Percentiles rank a stretch among this genome's conserved stretches.
Conservation (phyloP, 1,139 yeast genomes). For the Kluyveromyces sp. region DNA sequence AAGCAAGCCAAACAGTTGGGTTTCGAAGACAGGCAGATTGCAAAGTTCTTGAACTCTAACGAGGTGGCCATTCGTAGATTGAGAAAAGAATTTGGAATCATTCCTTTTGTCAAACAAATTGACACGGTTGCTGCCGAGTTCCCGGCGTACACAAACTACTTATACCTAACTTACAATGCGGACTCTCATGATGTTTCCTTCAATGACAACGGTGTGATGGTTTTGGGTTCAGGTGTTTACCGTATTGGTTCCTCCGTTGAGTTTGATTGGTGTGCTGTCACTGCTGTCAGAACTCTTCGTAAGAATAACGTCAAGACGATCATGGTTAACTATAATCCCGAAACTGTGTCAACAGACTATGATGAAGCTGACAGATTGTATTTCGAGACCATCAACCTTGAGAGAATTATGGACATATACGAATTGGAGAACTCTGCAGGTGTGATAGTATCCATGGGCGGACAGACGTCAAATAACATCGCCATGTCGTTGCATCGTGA, state of each 20-base stretch:
- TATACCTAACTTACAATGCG: conserved; percentile 93
- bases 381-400: conserved; percentile 92
- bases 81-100: conserved; percentile 80
- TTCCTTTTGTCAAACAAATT: conserved; percentile 93
- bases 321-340: conserved; percentile 97
- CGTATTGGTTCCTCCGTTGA: conserved; percentile 93
- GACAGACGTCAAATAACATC: conserved; percentile 95
- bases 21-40: conserved; percentile 95
- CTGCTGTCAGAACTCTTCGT: conserved; percentile 91
- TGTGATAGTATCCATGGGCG: conserved; percentile 97
- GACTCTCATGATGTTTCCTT: conserved; percentile 79
- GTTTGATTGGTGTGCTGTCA: conserved; percentile 94
- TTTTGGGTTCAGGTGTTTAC: conserved; percentile 89
- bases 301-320: conserved; percentile 83
- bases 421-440: conserved; percentile 88
- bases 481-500: conserved; percentile 91
- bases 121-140: conserved; percentile 99
- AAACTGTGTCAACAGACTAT: conserved; percentile 95
- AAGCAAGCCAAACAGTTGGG: conserved; percentile 95
- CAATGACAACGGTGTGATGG: conserved; percentile 84
- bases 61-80: conserved; percentile 90
- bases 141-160: conserved; percentile 93
- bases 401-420: conserved; percentile 91
- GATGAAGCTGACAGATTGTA: conserved; percentile 97
- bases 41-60: conserved; percentile 79